phyloP scores from a whole-genome alignment of 2,329 filamentous ascomycete genomes.

The Dothistroma septosporum region DNA sequence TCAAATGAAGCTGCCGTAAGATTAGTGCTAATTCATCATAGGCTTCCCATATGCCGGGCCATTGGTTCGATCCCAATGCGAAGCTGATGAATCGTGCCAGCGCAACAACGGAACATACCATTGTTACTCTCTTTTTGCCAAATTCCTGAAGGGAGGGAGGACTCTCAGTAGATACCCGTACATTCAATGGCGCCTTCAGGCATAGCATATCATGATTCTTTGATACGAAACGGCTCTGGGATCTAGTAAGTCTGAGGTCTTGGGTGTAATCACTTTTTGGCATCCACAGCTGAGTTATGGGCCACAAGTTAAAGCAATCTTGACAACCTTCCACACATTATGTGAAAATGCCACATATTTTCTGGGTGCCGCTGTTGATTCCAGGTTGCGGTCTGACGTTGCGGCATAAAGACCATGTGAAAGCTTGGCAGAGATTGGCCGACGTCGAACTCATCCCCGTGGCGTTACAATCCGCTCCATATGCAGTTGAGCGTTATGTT shows the following conservation, averaged over 20 bases:
- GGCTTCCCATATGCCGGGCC: not conserved
- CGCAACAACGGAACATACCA: not conserved
- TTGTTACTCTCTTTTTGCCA: not conserved
- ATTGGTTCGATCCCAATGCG: not conserved
- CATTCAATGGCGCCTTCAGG: not conserved
- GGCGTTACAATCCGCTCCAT: not conserved
- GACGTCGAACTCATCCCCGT: not conserved
- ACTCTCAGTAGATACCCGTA: not conserved
- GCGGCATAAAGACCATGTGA: not conserved
- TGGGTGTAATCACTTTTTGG: too few species aligned
- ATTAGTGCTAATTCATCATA: not conserved
- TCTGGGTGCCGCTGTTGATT: not conserved
- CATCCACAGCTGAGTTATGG: too few species aligned
- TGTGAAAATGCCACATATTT: too few species aligned
- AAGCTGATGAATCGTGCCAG: not conserved
- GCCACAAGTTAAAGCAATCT: too few species aligned
- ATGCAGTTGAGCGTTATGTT: not conserved
- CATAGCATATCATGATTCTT: not conserved
- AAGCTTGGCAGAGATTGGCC: not conserved
- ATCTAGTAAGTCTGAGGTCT: too few species aligned
- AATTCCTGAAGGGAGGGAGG: not conserved
- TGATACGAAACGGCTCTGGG: too few species aligned
- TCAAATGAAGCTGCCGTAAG: not conserved
- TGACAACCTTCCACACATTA: too few species aligned
- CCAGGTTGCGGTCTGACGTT: not conserved